Percentiles rank a stretch among this genome's conserved stretches.
phyloP scores from a whole-genome alignment of 1,284 basidiomycete species.

The Austroboletus rostrupii region DNA sequence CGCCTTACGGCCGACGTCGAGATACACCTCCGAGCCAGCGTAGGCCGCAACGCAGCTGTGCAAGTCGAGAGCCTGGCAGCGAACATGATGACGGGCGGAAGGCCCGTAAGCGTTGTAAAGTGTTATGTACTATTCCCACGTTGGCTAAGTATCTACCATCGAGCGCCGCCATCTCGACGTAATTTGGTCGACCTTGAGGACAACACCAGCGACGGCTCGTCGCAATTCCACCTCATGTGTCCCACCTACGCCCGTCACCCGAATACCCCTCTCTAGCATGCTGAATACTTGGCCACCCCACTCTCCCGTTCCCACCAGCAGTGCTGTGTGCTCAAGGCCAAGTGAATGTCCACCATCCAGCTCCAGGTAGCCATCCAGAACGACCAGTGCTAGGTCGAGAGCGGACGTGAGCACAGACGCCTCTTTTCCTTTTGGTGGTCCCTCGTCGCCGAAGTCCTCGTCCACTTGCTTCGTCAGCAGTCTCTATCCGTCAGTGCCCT shows the following conservation, averaged over 20 bases:
- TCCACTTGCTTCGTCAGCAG: constrained; percentile 50
- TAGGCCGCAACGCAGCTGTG: constrained; percentile 17
- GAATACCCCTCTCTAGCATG: constrained; percentile 60
- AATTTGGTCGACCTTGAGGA: constrained; percentile 78
- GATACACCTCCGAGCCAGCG: constrained; percentile 30
- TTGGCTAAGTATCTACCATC: constrained; percentile 44
- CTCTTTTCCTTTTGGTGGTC: constrained; percentile 40
- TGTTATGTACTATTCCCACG: constrained; percentile 16
- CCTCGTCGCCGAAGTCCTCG: constrained; percentile 40
- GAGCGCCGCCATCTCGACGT: constrained; percentile 72
- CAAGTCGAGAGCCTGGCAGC: constrained; percentile 12
- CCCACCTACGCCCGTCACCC: constrained; percentile 64
- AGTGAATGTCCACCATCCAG: constrained; percentile 74
- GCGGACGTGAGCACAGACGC: constrained; percentile 70
- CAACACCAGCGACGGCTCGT: constrained; percentile 72
- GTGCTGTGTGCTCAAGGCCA: constrained; percentile 66
- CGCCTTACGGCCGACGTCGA: constrained; percentile 36
- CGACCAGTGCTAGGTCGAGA: constrained; percentile 73
- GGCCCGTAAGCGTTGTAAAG: background rate
- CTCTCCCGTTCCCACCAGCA: constrained; percentile 73
- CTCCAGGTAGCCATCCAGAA: constrained; percentile 72
- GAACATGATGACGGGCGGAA: constrained; percentile 18
- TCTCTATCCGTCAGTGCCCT: constrained; percentile 69
- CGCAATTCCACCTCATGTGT: constrained; percentile 54
- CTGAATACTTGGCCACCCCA: constrained; percentile 77